A percentile compares a stretch with the other conserved stretches of the same genome.
These are phyloP conservation scores for Fusarium tjaetaba DNA, from an alignment of 2,329 filamentous ascomycete genomes.

Conservation along the genomic window DNA sequence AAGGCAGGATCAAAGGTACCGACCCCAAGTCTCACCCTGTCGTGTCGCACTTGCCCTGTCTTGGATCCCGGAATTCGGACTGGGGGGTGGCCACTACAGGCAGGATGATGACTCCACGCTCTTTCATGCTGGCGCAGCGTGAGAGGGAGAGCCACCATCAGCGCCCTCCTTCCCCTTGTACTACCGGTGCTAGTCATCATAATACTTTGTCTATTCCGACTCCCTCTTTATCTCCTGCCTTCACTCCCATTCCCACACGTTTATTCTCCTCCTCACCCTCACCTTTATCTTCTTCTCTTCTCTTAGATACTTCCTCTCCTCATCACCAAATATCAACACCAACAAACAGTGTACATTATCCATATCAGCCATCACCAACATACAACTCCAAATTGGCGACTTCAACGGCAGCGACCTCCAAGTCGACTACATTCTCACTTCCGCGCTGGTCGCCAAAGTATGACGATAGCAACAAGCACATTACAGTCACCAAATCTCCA, in stretches of 20 bases:
- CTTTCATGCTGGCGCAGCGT: conserved; percentile 42
- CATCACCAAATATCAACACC: conserved; percentile 4
- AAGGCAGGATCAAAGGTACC: conserved; percentile 27
- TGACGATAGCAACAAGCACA: conserved; percentile 43
- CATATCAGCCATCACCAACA: conserved; percentile 6
- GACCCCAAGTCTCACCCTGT: conserved; percentile 27
- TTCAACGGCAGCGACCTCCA: conserved; percentile 29
- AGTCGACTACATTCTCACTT: conserved; percentile 31
- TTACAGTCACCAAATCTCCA: conserved; percentile 40
- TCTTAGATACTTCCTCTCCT: conserved; percentile 27
- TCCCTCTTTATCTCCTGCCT: conserved; percentile 32
- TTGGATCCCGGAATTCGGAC: conserved; percentile 28
- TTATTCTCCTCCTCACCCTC: conserved; percentile 23
- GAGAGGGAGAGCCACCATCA: conserved; percentile 31
- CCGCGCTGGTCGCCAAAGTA: conserved; percentile 44
- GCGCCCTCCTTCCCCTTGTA: conserved; percentile 31
- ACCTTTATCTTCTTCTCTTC: conserved; percentile 14
- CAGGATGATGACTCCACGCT: conserved; percentile 44
- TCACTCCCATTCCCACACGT: conserved; percentile 27
- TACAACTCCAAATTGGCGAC: conserved; percentile 18
- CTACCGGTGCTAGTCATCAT: conserved; percentile 34
- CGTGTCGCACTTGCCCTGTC: conserved; percentile 35
- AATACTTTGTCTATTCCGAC: conserved; percentile 36
- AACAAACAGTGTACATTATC: conserved; percentile 7
- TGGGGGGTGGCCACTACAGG: conserved; percentile 30